These are phyloP conservation scores for Emericellopsis atlantica DNA, from an alignment of 2,329 filamentous ascomycete species.

Conservation along the genomic window DNA sequence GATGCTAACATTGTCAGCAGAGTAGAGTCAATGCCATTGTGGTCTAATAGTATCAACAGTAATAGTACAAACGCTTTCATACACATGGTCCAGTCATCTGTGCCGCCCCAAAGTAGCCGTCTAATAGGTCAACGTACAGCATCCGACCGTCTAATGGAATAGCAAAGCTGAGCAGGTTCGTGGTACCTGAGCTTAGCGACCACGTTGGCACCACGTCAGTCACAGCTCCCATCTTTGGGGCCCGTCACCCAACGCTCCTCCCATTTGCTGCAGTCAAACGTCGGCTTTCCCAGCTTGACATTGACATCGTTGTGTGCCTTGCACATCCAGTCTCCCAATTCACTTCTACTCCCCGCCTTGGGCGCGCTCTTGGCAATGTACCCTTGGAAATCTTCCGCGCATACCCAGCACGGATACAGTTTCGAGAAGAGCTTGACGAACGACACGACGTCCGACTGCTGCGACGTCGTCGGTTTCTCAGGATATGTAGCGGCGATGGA, in stretches of 20 bases:
- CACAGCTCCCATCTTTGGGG: constrained; percentile 59
- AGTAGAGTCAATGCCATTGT: no score
- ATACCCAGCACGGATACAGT: constrained; percentile 91
- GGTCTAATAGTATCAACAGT: no score
- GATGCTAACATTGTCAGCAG: no score
- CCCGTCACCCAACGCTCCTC: constrained; percentile 91
- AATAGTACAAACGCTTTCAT: no score
- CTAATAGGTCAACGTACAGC: no score
- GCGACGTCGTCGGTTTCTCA: constrained; percentile 45
- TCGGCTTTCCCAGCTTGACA: constrained; percentile 75
- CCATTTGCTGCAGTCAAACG: constrained; percentile 85
- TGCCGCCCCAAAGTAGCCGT: no score
- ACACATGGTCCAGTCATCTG: no score
- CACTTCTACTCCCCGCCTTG: constrained; percentile 41
- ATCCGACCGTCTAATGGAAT: no score
- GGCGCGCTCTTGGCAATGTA: constrained; percentile 70
- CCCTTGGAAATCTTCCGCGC: constrained; percentile 77
- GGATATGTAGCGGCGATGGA: constrained; percentile 85
- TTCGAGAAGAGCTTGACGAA: constrained; percentile 76
- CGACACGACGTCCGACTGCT: constrained; percentile 63
- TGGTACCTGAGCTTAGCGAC: neutral
- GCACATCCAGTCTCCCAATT: constrained; percentile 75
- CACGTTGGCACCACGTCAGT: constrained; percentile 19
- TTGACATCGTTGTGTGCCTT: constrained; percentile 83
- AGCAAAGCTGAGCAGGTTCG: no score